Evolutionary conservation across 2,329 filamentous ascomycete genomes (phyloP).

Genomic region (Apiospora malaysiana): DNA sequence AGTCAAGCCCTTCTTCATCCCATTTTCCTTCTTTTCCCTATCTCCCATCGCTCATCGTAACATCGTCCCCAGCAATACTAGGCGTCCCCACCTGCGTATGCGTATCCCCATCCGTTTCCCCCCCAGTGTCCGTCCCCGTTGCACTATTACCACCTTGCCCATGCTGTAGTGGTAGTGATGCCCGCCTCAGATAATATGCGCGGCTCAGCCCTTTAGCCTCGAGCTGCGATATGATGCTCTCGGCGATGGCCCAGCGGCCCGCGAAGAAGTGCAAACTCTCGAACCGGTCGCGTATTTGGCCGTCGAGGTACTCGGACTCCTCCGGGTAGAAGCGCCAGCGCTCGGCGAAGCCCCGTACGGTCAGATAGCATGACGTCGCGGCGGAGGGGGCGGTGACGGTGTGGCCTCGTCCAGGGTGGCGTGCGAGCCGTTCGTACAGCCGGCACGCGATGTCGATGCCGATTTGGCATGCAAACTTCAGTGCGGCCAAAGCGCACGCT

Average conservation of each 20-base stretch:
- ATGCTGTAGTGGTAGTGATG: background rate
- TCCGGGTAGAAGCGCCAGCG: conserved; percentile 20
- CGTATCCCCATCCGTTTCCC: background rate
- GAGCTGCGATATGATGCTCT: conserved; percentile 19
- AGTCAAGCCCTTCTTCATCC: background rate
- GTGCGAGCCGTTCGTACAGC: conserved; percentile 14
- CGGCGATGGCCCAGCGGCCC: conserved; percentile 16
- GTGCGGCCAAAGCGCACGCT: background rate
- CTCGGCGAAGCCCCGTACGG: background rate
- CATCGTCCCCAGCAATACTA: background rate
- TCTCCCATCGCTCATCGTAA: conserved; percentile 1
- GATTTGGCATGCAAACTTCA: conserved; percentile 19
- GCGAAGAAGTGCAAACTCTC: conserved; percentile 17
- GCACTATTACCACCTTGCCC: too few relatives aligned
- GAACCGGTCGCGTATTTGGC: conserved; percentile 12
- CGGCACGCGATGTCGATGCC: conserved; percentile 21
- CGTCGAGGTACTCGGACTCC: background rate
- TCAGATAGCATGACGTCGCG: conserved; percentile 10
- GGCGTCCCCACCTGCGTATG: background rate
- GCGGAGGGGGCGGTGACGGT: background rate
- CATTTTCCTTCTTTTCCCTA: background rate
- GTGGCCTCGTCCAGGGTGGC: background rate
- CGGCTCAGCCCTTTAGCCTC: conserved; percentile 17
- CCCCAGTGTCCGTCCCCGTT: background rate
- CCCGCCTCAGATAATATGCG: background rate